Base-by-base conservation (phyloP, 192 early-diverging fungal species). In the Mortierella hygrophila region DNA sequence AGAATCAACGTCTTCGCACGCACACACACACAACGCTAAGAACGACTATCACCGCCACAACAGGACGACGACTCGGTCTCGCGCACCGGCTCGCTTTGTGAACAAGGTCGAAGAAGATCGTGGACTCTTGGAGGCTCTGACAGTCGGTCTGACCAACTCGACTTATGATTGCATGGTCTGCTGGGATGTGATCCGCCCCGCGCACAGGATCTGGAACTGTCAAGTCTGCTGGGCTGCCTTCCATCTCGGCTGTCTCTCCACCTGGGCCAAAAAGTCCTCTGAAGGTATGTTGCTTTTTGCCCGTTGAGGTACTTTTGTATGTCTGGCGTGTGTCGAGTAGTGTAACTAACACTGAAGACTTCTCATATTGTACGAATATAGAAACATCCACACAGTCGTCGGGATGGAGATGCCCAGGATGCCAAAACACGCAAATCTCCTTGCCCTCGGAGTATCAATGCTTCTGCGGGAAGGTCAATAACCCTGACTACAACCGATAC, bases 151-250 rank as follows among this genome's bases (percentile, higher is more conserved):
- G 74, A 90, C 88, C 35, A 92, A 84, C 29, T 90, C 92, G 16
- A 87, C 92, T 3, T 97, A 97, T 89, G 97, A 99, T 78, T 99
- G 97, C 89, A 97, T 98, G 97, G 93, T 99, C 21, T 99, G 97
- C 89, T 97, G 94, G 91, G 97, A 99, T 88, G 85, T 85, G 29
- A 90, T 99, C 65, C 89, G 91, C 55, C 89, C 85, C 16, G 89
- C 89, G 7, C 91, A 97, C 81, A 87, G 83, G 32, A 93, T 93
- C 11, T 99, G 97, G 97, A 91, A 90, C 54, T 99, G 97, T 89
- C 87, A 91, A 84, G 84, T 83, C 49, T 98, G 97, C 89, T 97
- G 93, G 93, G 96, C 95, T 20, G 92, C 96, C 9, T 98, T 98
- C 81, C 97, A 99, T 80, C 83, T 97, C 9, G 90, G 93, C 26